Evolutionary conservation across 2,329 filamentous ascomycete species (phyloP).

Genomic region (Monilinia vaccinii-corymbosi): DNA sequence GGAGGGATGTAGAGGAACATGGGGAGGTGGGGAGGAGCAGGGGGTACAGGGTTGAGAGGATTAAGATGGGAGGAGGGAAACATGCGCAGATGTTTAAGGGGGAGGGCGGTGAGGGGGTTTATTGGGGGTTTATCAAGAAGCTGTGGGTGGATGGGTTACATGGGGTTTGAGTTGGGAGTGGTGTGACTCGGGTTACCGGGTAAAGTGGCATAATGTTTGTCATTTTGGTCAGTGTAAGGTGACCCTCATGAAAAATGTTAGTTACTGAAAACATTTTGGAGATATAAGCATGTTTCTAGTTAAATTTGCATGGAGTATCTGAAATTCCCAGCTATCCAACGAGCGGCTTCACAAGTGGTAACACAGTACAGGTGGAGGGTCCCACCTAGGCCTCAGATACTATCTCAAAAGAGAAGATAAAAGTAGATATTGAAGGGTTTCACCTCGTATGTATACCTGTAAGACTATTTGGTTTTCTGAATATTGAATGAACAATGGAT

Average conservation of each 20-base stretch:
- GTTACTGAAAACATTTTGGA: not conserved
- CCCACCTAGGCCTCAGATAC: not conserved
- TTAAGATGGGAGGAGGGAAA: slow-evolving; percentile 12
- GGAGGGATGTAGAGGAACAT: slow-evolving; percentile 13
- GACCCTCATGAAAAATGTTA: not conserved
- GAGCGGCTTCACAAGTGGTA: not conserved
- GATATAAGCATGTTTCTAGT: not conserved
- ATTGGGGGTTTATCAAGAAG: slow-evolving; percentile 22
- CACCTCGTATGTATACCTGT: not conserved
- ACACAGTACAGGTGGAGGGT: not conserved
- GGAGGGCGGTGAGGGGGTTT: slow-evolving; percentile 20
- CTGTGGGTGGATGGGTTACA: slow-evolving; percentile 12
- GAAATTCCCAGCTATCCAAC: not conserved
- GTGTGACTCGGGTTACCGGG: too few species aligned
- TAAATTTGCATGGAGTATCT: not conserved
- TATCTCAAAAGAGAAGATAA: not conserved
- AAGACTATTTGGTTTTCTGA: not conserved
- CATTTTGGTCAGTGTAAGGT: not conserved
- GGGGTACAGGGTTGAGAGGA: slow-evolving; percentile 19
- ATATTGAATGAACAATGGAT: not conserved
- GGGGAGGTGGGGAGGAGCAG: slow-evolving; percentile 9
- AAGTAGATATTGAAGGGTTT: not conserved
- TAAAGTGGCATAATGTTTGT: not conserved
- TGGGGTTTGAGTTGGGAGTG: not conserved
- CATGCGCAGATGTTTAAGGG: slow-evolving; percentile 25